phyloP scores from a whole-genome alignment of 192 early-diverging fungal species.

The Mortierella claussenii region DNA sequence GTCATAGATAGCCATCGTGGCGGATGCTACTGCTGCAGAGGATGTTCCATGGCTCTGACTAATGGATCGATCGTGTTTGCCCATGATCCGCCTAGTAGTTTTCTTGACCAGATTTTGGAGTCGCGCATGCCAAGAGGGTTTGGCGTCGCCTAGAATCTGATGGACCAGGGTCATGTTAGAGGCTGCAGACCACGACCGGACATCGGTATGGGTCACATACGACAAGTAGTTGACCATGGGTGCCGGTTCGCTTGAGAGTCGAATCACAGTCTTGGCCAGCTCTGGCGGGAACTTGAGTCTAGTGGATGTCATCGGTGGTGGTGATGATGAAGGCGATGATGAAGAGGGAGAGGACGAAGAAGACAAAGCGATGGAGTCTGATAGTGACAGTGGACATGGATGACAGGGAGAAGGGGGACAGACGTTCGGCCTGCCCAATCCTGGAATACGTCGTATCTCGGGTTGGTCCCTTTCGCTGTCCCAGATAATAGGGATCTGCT shows the following conservation, averaged over 20 bases:
- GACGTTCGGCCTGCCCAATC: conserved; percentile 21
- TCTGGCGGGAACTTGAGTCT: conserved; percentile 25
- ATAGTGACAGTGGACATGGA: too few relatives aligned
- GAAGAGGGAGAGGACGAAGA: too few relatives aligned
- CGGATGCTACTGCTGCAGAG: neutral
- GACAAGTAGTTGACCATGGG: conserved; percentile 38
- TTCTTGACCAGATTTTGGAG: conserved; percentile 15
- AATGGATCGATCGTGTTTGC: conserved; percentile 1
- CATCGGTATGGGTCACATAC: conserved; percentile 33
- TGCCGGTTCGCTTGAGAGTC: conserved; percentile 24
- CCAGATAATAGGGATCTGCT: conserved; percentile 30
- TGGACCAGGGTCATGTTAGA: conserved; percentile 37
- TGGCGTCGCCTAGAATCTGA: conserved; percentile 25
- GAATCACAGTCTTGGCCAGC: conserved; percentile 27
- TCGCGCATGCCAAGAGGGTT: conserved; percentile 27
- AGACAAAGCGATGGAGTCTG: too few relatives aligned
- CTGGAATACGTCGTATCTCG: conserved; percentile 22
- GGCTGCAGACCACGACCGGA: conserved; percentile 37
- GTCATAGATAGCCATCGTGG: neutral
- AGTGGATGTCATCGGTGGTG: too few relatives aligned
- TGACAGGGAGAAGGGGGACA: too few relatives aligned
- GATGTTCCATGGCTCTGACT: neutral
- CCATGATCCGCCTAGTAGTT: conserved; percentile 21
- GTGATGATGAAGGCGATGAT: too few relatives aligned
- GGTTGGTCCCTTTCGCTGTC: conserved; percentile 17